Percentiles rank a stretch among this genome's conserved stretches.
These are phyloP conservation scores for Aspergillus sclerotiicarbonarius DNA, from an alignment of 495 filamentous ascomycete genomes.

Conservation along the genomic window DNA sequence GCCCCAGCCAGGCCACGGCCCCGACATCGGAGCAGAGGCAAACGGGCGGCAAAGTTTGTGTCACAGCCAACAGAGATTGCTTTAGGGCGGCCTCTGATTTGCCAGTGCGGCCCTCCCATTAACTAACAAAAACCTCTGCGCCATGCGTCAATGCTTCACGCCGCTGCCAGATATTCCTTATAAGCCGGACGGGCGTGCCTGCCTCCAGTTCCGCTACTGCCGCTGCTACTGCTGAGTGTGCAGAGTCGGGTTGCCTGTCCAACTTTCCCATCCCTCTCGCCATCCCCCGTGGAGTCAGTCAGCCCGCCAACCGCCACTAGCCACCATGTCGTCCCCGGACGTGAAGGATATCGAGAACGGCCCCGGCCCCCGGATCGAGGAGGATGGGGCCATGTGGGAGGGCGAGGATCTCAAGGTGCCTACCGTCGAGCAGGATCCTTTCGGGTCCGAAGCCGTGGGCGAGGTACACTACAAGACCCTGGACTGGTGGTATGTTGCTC, in stretches of 20 bases:
- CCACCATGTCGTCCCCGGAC: background rate
- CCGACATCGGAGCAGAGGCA: slow-evolving; percentile 3
- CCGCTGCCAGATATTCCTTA: background rate
- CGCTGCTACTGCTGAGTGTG: no score
- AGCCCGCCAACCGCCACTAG: background rate
- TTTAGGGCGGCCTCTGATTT: background rate
- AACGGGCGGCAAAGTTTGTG: slow-evolving; percentile 1
- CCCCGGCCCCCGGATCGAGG: background rate
- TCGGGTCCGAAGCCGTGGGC: background rate
- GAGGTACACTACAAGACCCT: slow-evolving; percentile 5
- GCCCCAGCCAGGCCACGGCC: background rate
- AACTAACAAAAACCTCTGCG: slow-evolving; percentile 2
- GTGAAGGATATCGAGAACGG: slow-evolving; percentile 1
- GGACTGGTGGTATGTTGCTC: slow-evolving; percentile 1
- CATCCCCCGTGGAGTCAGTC: background rate
- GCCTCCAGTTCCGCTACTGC: no score
- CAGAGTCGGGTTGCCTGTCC: background rate
- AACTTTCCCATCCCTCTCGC: background rate
- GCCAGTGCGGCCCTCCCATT: background rate
- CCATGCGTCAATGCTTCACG: slow-evolving; percentile 1
- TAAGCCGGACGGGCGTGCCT: background rate
- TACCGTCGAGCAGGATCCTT: background rate
- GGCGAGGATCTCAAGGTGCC: slow-evolving; percentile 1
- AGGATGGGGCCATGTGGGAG: background rate
- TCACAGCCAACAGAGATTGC: slow-evolving; percentile 3